A percentile compares a stretch with the other conserved stretches of the same genome.
phyloP scores from a whole-genome alignment of 441 rosid species.

The Pelargonium australe region DNA sequence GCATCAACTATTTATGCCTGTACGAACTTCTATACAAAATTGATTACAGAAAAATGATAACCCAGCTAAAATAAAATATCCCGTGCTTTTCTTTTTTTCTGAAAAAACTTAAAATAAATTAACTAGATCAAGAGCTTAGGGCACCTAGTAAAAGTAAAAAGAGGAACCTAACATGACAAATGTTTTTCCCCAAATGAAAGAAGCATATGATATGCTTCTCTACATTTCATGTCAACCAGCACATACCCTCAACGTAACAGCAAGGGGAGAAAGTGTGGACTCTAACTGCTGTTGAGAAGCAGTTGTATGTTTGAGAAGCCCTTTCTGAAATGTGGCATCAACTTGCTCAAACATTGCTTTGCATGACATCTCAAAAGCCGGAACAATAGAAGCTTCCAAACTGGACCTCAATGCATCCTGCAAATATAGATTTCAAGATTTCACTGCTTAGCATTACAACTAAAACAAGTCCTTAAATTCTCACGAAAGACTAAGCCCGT shows the following conservation, averaged over 20 bases:
- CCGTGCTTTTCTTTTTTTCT: not conserved
- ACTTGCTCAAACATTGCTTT: slow-evolving; percentile 73
- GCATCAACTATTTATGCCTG: not conserved
- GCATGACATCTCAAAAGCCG: slow-evolving; percentile 77
- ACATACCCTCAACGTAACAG: slow-evolving; percentile 52
- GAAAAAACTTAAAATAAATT: not conserved
- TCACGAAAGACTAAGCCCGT: not conserved
- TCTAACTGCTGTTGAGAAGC: slow-evolving; percentile 60
- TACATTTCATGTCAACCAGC: not conserved
- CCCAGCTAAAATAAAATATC: no score
- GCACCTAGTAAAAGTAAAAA: not conserved
- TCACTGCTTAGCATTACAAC: not conserved
- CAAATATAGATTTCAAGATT: slow-evolving; percentile 18
- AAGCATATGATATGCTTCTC: slow-evolving; percentile 1
- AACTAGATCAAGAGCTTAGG: not conserved
- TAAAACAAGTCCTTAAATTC: not conserved
- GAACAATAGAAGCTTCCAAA: slow-evolving; percentile 62
- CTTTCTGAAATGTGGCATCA: slow-evolving; percentile 58
- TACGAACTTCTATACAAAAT: not conserved
- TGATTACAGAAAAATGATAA: no score
- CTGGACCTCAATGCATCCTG: slow-evolving; percentile 65
- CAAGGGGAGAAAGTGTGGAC: slow-evolving; percentile 51
- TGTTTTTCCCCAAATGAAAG: not conserved
- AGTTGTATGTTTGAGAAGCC: slow-evolving; percentile 42
- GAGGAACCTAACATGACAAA: not conserved